Evolutionary conservation across 805 yeast species (phyloP), one percentile per base, ranked within the genome.

Genomic region (Myxozyma neglecta): DNA sequence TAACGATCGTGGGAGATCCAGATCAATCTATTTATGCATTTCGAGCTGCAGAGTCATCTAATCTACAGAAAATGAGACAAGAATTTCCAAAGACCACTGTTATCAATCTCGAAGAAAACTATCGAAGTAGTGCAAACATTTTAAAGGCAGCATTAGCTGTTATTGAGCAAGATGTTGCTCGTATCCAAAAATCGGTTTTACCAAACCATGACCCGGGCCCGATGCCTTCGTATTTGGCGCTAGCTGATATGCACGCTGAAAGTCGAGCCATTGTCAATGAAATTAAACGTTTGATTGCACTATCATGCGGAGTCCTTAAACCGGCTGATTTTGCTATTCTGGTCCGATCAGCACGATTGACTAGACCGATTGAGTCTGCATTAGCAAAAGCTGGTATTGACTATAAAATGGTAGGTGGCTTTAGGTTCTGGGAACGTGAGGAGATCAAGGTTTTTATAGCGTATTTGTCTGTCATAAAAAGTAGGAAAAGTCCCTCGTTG

Each of bases 1-100:
- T 93, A 8, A 89, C 97, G 0, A 86, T 91, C 0, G 97, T 93
- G 1, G 99, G 99, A 0, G 99, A 93, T 71, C 97, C 97, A 0
- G 97, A 94, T 73, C 99, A 93, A 74, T 87, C 96, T 70, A 93
- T 93, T 24, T 93, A 94, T 72, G 90, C 87, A 0, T 93, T 93
- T 68, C 78, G 98, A 63, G 85, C 87, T 69, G 97, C 97, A 0
- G 84, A 85, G 40, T 79, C 87, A 0, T 75, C 78, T 16, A 91
- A 89, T 69, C 89, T 92, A 68, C 75, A 75, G 45, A 76, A 76
- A 13, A 84, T 90, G 89, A 73, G 75, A 45, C 55, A 32, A 1
- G 66, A 70, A 1, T 70, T 68, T 32, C 76, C 77, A 57, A 78
- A 83, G 24, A 63, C 70, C 2, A 68, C 46, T 11, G 69, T 76